These are phyloP conservation scores for Fusarium sp. DNA, from an alignment of 2,329 filamentous ascomycete species.

Conservation along the genomic window DNA sequence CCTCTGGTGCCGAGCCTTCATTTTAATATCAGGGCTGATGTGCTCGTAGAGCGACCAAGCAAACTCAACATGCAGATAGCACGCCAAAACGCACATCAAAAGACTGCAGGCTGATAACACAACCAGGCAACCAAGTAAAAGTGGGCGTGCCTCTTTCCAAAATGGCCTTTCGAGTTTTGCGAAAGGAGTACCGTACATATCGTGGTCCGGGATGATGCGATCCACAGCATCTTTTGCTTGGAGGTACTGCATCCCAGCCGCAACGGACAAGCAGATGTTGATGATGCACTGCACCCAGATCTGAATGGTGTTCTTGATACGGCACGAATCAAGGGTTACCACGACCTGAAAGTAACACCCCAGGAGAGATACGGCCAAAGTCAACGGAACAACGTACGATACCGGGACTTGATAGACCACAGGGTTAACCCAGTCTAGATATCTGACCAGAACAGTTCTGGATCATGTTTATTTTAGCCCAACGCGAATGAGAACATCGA, in stretches of 20 bases:
- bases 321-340: not conserved
- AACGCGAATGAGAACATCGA: too few species aligned
- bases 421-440: conserved; percentile 7
- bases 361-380: not conserved
- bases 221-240: not conserved
- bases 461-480: too few species aligned
- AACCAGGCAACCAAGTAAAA: not conserved
- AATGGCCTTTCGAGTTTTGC: not conserved
- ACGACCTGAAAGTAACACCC: not conserved
- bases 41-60: conserved; percentile 5
- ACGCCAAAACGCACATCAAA: not conserved
- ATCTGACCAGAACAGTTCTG: conserved; percentile 1
- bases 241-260: conserved; percentile 1
- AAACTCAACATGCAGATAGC: not conserved
- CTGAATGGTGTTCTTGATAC: conserved; percentile 6
- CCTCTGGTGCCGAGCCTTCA: conserved; percentile 2
- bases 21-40: not conserved
- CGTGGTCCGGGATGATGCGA: not conserved
- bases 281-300: conserved; percentile 8
- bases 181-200: not conserved
- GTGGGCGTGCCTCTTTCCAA: not conserved
- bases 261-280: not conserved
- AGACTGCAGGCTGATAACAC: not conserved
- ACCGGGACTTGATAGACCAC: not conserved
- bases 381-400: conserved; percentile 3